Base-by-base conservation (phyloP, 371 early-diverging fungal genomes). In the Mortierella sp. region DNA sequence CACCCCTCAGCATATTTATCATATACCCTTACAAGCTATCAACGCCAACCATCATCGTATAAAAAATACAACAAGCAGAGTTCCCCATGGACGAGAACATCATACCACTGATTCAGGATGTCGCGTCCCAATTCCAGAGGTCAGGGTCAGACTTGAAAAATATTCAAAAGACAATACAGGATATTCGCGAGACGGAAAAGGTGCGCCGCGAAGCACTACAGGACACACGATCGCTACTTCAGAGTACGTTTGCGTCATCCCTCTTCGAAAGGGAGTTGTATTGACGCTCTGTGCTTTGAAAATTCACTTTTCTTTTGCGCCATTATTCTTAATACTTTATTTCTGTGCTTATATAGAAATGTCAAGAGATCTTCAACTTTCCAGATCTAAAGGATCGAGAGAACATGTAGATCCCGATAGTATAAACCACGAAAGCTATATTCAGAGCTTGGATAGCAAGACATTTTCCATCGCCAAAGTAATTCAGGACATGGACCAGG, bases 401-500 rank as follows among this genome's bases (percentile, higher is more conserved):
- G 33, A 72, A 58, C 47, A 71, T 36, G 59, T 80, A 5, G 76
- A 75, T 7, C 72, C 75, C 1, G 81, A 72, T 58, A 80, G 76
- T 47, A 15, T 75, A 40, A 58, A 69, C 11, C 81, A 80, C 57
- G 72, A 75, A 22, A 57, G 70, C 32, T 28, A 58, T 24, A 80
- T 80, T 69, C 43, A 67, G 19, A 55, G 75, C 21, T 48, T 75
- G 65, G 81, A 80, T n/a, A 66, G 70, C 21, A 64, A 69, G 47
- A 64, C 69, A 68, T 80, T 75, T 59, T 19, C 72, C 13, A 32
- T 68, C 10, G 81, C 81, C 8, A 74, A 69, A 38, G n/a, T 58
- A 4, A 74, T 80, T 43, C 81, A 75, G 63, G 57, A 69, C 32
- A 8, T 75, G 60, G 81, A 80, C 28, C 76, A 80, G 76, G 66